Evolutionary conservation across 208 protist species (phyloP).

Genomic region (Crithidia brevicula): DNA sequence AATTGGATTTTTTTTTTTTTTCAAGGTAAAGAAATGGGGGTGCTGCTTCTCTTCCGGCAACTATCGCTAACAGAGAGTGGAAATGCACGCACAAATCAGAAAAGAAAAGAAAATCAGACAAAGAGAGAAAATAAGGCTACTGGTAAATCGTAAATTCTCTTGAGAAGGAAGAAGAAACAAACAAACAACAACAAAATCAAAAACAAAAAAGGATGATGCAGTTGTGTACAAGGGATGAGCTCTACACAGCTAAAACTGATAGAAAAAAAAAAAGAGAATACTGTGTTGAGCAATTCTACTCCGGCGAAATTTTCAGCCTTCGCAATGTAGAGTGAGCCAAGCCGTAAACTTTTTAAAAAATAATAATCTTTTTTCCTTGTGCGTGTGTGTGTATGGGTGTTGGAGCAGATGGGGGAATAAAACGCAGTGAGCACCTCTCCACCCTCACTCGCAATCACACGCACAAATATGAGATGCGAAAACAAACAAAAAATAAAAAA

Average conservation of each 20-base stretch:
- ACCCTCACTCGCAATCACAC: too few species aligned
- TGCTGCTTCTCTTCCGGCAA: background rate
- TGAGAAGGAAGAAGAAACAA: background rate
- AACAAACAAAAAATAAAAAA: too few species aligned
- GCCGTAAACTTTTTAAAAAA: background rate
- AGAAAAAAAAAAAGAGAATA: constrained; percentile 7
- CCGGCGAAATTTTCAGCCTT: background rate
- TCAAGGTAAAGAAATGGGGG: too few species aligned
- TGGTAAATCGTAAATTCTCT: background rate
- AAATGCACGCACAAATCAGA: background rate
- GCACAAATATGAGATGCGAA: too few species aligned
- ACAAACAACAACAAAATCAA: background rate
- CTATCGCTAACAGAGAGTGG: background rate
- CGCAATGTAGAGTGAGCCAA: background rate
- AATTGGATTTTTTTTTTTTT: too few species aligned
- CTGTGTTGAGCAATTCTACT: too few species aligned
- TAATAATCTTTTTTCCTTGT: background rate
- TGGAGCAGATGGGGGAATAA: background rate
- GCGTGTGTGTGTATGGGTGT: background rate
- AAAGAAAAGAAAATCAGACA: constrained; percentile 1
- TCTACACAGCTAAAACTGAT: background rate
- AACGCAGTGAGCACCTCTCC: too few species aligned
- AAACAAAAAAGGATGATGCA: background rate
- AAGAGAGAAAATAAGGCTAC: background rate
- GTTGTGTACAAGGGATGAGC: background rate